Evolutionary conservation across 2,329 filamentous ascomycete genomes (phyloP), one percentile per base, ranked within the genome.

Genomic region (Conoideocrella luteorostrata): DNA sequence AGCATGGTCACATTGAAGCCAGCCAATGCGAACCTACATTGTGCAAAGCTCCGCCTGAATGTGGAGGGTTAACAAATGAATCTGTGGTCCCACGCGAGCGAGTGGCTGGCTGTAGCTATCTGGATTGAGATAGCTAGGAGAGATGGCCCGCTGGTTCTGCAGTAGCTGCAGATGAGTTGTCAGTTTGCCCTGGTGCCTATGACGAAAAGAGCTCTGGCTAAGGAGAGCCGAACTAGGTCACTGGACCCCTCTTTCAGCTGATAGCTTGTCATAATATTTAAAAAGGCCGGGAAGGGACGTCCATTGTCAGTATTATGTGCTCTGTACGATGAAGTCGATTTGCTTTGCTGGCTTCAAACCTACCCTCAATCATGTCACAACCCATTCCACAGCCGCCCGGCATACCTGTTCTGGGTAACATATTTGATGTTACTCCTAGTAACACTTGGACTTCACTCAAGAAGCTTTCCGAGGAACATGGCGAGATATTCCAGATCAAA

Each of bases 401-500:
- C 5, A 34, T 66, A 10, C 63, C 63, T 26, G n/a, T 67, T 21
- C 44, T 67, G 11, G 64, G 64, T 23, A 67, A 67, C 49, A 53
- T 67, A 39, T 58, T 63, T 32, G 54, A 64, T 29, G 44, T 67
- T 30, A 54, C 61, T 12, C 54, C 62, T 6, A 55, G 48, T 50
- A 66, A 67, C 42, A 62, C 61, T 0, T 67, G 64, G 64, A 41
- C 48, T 4, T 67, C 60, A 1, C 53, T 67, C 24, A 65, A 63
- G 53, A 56, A 51, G 32, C 60, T 66, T 0, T 50, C 59, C 0
- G 63, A 66, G 37, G 50, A 60, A 43, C 52, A 66, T 38, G 62
- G 62, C 21, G 64, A 67, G 21, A 67, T 67, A 42, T 66, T 66
- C 47, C 56, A 66, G 50, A 54, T 66, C 53, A 66, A 58, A 20